These are phyloP conservation scores for Arthroderma uncinatum DNA, from an alignment of 2,329 filamentous ascomycete species.

Conservation along the genomic window DNA sequence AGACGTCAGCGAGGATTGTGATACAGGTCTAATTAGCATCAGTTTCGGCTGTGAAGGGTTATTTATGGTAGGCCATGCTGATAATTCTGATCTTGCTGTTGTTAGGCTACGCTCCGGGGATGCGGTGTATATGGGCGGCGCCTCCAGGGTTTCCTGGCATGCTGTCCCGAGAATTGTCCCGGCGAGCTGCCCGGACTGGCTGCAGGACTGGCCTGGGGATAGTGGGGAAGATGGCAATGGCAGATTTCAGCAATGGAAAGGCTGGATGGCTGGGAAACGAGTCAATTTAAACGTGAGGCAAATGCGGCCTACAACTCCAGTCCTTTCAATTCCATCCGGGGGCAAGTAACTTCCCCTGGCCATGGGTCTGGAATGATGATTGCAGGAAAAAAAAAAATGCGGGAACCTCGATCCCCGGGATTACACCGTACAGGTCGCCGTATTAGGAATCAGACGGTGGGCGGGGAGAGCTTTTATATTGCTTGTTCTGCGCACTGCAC, in stretches of 20 bases:
- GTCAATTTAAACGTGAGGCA: slow-evolving; percentile 90
- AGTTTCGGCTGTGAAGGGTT: slow-evolving; percentile 83
- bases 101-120: slow-evolving; percentile 72
- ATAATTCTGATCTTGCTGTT: slow-evolving; percentile 31
- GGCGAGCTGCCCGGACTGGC: slow-evolving; percentile 63
- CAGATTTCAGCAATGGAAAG: slow-evolving; percentile 58
- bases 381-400: not conserved
- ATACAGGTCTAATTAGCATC: slow-evolving; percentile 68
- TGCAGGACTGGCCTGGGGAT: slow-evolving; percentile 60
- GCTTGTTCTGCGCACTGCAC: not conserved
- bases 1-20: slow-evolving; percentile 78
- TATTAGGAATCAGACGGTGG: not conserved
- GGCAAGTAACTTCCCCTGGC: not conserved
- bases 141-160: slow-evolving; percentile 85
- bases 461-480: not conserved
- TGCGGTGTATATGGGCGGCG: slow-evolving; percentile 75
- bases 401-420: not conserved
- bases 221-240: slow-evolving; percentile 17
- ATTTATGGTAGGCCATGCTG: slow-evolving; percentile 67
- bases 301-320: slow-evolving; percentile 41
- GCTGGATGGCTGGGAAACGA: slow-evolving; percentile 80
- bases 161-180: slow-evolving; percentile 79
- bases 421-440: not conserved
- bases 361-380: not conserved
- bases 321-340: not conserved